Percentiles rank a stretch among this genome's conserved stretches.
Conservation (phyloP, 768 basidiomycete genomes). For the Lyophyllum decastes region DNA sequence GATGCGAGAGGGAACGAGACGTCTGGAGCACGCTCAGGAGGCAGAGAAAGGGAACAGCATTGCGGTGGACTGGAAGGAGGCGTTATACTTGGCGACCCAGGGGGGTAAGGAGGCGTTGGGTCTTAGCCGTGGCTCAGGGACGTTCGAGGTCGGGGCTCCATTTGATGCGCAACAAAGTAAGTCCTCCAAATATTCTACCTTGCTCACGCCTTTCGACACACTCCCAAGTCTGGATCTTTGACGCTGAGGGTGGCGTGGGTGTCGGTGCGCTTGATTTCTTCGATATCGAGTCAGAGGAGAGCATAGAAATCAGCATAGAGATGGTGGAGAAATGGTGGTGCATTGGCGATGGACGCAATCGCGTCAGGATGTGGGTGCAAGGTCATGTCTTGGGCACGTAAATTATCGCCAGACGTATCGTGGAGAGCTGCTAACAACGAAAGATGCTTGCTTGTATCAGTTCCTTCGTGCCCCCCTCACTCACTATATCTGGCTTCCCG, state of each 20-base stretch:
- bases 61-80: constrained; percentile 78
- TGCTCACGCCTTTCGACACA: background rate
- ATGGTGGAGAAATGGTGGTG: constrained; percentile 92
- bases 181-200: constrained; percentile 22
- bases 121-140: constrained; percentile 45
- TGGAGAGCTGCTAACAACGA: no score
- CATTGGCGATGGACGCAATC: constrained; percentile 70
- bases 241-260: constrained; percentile 40
- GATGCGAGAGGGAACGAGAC: constrained; percentile 57
- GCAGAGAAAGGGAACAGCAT: constrained; percentile 27
- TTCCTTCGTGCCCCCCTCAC: no score
- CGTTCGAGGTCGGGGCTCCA: constrained; percentile 59
- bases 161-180: constrained; percentile 79
- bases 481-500: no score
- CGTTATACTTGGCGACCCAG: constrained; percentile 77
- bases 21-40: constrained; percentile 19
- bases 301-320: constrained; percentile 37
- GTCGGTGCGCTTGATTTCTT: constrained; percentile 75
- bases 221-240: constrained; percentile 47
- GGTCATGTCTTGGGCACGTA: constrained; percentile 33
- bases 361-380: constrained; percentile 74
- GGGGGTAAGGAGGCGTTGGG: constrained; percentile 77
- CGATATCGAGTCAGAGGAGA: constrained; percentile 32
- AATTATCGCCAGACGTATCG: no score
- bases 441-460: no score